Evolutionary conservation across 257 asterid species (phyloP), one percentile per base, ranked within the genome.

Genomic region (Petunia secreta): DNA sequence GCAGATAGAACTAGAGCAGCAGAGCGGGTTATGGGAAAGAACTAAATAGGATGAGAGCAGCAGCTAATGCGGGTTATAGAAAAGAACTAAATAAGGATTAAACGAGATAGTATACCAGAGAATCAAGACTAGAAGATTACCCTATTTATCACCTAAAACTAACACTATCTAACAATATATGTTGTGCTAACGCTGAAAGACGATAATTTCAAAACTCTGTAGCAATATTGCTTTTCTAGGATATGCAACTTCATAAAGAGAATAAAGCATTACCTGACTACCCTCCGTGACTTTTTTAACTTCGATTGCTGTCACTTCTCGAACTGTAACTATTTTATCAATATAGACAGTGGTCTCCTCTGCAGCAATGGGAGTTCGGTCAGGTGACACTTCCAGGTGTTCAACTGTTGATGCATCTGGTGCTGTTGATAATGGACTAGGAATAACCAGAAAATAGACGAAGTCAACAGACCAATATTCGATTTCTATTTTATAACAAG

Each of bases 241-340:
- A 48, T 43, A 34, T 11, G 1, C 0, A 71, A 48, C 25, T 5
- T 2, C 11, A 50, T 2, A 34, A 71, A 50, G 77, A 71, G 34
- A 50, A 48, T 34, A 71, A 11, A 69, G 77, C 73, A 25, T 80
- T 88, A 91, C 98, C 94, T 88, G 85, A 83, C 57, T 81, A 58
- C 85, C 85, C 68, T 76, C 86, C 0, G 48, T 39, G 80, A 85
- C 89, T 80, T 86, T 84, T 81, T 87, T 91, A 66, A 87, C 83
- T 4, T 81, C 91, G 14, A 88, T 83, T 59, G 85, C 74, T 25
- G 87, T 87, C 66, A 92, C 89, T 90, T 95, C 96, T 60, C 87
- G 88, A 80, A 91, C 77, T 73, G 96, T 90, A 82, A 92, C 83
- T 43, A 90, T 78, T 87, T 93, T 93, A 79, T 95, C 98, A 4